Percentiles rank a stretch among this genome's conserved stretches.
These are phyloP conservation scores for Prunus padus DNA, from an alignment of 306 rosid species.

Conservation along the genomic window DNA sequence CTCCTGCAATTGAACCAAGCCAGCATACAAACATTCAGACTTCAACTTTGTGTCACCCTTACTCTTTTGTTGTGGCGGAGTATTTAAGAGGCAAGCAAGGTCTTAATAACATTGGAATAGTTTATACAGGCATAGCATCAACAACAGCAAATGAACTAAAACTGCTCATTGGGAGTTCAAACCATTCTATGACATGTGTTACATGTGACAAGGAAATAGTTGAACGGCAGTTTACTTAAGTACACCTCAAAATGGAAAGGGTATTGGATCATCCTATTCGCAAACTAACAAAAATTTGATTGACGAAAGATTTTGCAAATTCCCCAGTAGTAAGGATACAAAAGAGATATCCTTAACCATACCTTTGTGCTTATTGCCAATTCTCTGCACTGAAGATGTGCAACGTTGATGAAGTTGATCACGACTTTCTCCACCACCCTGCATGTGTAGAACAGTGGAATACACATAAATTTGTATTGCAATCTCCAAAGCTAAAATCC, in stretches of 20 bases:
- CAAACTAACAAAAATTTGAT: background rate
- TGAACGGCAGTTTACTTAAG: background rate
- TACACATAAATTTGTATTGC: constrained; percentile 20
- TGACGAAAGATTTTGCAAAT: background rate
- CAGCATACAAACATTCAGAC: constrained; percentile 21
- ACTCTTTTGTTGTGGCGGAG: background rate
- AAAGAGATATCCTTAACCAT: constrained; percentile 11
- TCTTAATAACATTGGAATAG: background rate
- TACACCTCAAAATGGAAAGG: background rate
- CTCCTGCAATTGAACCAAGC: constrained; percentile 46
- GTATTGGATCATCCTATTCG: background rate
- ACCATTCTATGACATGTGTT: background rate
- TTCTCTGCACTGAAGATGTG: constrained; percentile 60
- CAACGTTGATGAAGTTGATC: constrained; percentile 73
- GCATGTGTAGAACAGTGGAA: constrained; percentile 21
- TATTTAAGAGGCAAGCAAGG: background rate
- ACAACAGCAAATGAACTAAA: background rate
- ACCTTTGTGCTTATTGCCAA: constrained; percentile 80
- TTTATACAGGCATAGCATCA: background rate
- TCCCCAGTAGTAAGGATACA: background rate
- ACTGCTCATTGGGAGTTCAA: constrained; percentile 1
- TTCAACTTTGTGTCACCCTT: background rate
- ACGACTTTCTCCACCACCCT: constrained; percentile 97
- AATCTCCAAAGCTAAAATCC: background rate
- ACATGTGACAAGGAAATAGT: background rate